These are phyloP conservation scores for Athelia psychrophila DNA, from an alignment of 1,284 basidiomycete species.

Conservation along the genomic window DNA sequence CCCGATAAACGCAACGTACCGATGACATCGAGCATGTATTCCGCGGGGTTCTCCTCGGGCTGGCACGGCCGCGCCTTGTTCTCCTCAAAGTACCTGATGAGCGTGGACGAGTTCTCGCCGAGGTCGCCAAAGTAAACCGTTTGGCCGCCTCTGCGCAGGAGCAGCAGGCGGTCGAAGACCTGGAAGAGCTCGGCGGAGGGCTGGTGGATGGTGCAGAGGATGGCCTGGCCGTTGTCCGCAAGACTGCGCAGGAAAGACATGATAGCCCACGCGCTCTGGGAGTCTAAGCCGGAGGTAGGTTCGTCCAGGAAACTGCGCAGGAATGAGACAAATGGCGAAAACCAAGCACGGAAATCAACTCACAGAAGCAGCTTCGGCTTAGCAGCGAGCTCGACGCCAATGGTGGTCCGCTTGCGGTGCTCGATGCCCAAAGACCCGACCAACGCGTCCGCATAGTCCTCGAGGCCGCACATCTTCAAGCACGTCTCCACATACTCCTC, in stretches of 20 bases:
- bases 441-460: slow-evolving; percentile 68
- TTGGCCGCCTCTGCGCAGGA: slow-evolving; percentile 62
- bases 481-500: slow-evolving; percentile 80
- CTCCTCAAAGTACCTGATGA: slow-evolving; percentile 65
- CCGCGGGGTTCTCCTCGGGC: slow-evolving; percentile 45
- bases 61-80: slow-evolving; percentile 52
- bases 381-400: slow-evolving; percentile 80
- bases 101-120: slow-evolving; percentile 46
- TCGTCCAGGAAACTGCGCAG: slow-evolving; percentile 84
- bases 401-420: slow-evolving; percentile 77
- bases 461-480: slow-evolving; percentile 77
- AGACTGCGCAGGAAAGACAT: slow-evolving; percentile 36
- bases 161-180: slow-evolving; percentile 60
- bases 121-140: slow-evolving; percentile 75
- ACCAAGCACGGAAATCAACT: no score
- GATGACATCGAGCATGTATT: slow-evolving; percentile 45
- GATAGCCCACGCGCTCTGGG: slow-evolving; percentile 62
- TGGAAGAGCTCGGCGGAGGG: slow-evolving; percentile 67
- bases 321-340: neutral
- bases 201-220: slow-evolving; percentile 38
- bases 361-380: slow-evolving; percentile 63
- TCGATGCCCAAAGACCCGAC: slow-evolving; percentile 78
- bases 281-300: slow-evolving; percentile 75
- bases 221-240: slow-evolving; percentile 62
- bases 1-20: no score